A percentile compares a stretch with the other conserved stretches of the same genome.
Evolutionary conservation across 2,329 filamentous ascomycete genomes (phyloP).

Genomic region (Alternaria sp.): DNA sequence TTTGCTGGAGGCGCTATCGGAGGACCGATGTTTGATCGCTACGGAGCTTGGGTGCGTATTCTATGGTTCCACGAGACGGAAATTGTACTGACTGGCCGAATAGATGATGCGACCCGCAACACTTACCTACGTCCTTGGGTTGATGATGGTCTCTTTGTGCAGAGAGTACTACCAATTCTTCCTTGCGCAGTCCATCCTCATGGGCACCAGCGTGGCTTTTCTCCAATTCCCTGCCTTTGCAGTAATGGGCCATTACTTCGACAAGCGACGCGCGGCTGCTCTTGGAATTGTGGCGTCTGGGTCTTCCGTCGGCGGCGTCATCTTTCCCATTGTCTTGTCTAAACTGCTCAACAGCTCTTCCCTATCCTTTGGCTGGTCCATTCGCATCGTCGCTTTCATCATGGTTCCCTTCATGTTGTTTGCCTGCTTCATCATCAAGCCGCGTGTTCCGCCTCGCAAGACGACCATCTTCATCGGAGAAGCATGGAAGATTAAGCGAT

Average conservation of each 20-base stretch:
- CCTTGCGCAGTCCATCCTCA: constrained; percentile 60
- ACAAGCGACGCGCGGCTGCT: constrained; percentile 57
- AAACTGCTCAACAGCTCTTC: constrained; percentile 55
- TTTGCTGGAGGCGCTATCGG: constrained; percentile 64
- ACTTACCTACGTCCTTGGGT: constrained; percentile 62
- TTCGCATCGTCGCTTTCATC: constrained; percentile 58
- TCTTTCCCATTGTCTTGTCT: constrained; percentile 57
- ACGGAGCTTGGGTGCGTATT: constrained; percentile 50
- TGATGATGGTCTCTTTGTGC: constrained; percentile 67
- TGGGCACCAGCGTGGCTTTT: constrained; percentile 58
- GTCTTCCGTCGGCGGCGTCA: constrained; percentile 62
- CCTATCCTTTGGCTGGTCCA: constrained; percentile 66
- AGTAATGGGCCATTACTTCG: constrained; percentile 59
- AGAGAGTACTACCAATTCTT: constrained; percentile 61
- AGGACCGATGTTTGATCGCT: constrained; percentile 68
- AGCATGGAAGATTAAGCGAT: constrained; percentile 45
- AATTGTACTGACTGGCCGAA: neutral
- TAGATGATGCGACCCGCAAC: constrained; percentile 61
- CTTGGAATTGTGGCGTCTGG: constrained; percentile 60
- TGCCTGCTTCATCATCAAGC: constrained; percentile 60
- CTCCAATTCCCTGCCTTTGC: constrained; percentile 60
- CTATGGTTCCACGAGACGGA: too few relatives aligned
- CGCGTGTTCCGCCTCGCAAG: constrained; percentile 54
- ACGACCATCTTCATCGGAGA: constrained; percentile 39
- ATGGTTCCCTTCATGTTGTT: constrained; percentile 66